phyloP scores from a whole-genome alignment of 225 moss, liverwort and hornwort genomes.

The Asterella californica region DNA sequence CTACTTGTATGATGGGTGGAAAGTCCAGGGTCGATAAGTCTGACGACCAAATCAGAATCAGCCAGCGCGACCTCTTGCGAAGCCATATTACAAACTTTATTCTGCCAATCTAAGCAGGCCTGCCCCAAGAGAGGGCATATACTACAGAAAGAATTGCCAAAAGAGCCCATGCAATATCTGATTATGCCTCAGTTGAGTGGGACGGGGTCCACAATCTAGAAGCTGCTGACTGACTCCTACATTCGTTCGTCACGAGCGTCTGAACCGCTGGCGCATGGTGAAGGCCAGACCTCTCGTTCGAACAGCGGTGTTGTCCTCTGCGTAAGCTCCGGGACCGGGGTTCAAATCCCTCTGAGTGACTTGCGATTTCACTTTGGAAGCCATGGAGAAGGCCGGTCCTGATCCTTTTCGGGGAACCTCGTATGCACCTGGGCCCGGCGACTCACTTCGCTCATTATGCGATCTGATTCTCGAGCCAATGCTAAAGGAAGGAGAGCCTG shows the following conservation, averaged over 20 bases:
- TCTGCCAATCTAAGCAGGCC: no score
- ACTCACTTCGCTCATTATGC: not conserved
- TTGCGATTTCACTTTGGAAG: conserved; percentile 27
- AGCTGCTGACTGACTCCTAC: not conserved
- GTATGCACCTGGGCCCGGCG: conserved; percentile 42
- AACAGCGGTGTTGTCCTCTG: conserved; percentile 26
- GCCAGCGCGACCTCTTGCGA: no score
- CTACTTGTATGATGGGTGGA: no score
- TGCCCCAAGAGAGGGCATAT: no score
- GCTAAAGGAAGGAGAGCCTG: conserved; percentile 31
- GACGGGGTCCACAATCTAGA: no score
- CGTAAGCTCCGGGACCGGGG: conserved; percentile 45
- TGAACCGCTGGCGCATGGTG: conserved; percentile 37
- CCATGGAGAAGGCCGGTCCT: conserved; percentile 41
- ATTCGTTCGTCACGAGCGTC: conserved; percentile 6
- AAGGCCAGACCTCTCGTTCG: conserved; percentile 31
- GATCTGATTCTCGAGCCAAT: conserved; percentile 27
- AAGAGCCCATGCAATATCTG: no score
- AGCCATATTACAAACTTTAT: no score
- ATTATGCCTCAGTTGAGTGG: no score
- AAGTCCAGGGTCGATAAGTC: no score
- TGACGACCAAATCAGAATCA: no score
- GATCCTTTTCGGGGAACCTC: conserved; percentile 26
- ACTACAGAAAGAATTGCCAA: no score
- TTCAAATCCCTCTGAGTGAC: conserved; percentile 37